Conservation (phyloP, 441 rosid species). For the Pelargonium hybrid region DNA sequence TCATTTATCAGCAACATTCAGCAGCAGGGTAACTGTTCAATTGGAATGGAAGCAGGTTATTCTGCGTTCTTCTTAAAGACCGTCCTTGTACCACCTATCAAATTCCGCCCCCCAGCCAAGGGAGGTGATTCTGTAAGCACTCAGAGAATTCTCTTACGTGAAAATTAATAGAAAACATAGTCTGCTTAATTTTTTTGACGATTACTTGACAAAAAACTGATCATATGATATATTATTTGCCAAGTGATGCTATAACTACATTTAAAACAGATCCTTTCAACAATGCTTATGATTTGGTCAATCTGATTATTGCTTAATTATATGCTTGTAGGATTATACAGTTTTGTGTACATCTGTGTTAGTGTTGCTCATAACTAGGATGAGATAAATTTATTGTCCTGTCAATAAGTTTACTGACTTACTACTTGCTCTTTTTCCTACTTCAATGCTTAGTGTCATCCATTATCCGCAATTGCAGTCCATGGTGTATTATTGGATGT, state of each 20-base stretch:
- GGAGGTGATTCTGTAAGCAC: constrained; percentile 75
- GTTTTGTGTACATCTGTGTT: neutral
- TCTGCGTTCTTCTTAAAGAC: constrained; percentile 70
- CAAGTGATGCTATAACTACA: neutral
- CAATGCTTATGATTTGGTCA: neutral
- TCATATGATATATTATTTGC: neutral
- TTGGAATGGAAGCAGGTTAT: constrained; percentile 35
- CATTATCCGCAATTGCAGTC: neutral
- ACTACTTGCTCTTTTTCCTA: neutral
- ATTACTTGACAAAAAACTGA: neutral
- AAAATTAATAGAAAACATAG: neutral
- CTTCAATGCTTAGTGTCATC: neutral
- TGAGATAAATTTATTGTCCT: neutral
- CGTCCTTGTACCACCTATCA: constrained; percentile 79
- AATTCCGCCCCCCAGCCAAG: constrained; percentile 78
- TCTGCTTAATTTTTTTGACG: neutral
- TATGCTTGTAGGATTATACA: neutral
- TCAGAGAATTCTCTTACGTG: neutral
- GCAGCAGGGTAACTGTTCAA: constrained; percentile 32
- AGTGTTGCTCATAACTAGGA: neutral
- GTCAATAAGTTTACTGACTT: neutral
- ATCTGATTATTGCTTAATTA: neutral
- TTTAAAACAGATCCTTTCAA: neutral
- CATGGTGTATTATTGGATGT: neutral
- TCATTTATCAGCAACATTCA: constrained; percentile 68